Base-by-base conservation (phyloP, 371 early-diverging fungal genomes). In the Nematocida parisii region DNA sequence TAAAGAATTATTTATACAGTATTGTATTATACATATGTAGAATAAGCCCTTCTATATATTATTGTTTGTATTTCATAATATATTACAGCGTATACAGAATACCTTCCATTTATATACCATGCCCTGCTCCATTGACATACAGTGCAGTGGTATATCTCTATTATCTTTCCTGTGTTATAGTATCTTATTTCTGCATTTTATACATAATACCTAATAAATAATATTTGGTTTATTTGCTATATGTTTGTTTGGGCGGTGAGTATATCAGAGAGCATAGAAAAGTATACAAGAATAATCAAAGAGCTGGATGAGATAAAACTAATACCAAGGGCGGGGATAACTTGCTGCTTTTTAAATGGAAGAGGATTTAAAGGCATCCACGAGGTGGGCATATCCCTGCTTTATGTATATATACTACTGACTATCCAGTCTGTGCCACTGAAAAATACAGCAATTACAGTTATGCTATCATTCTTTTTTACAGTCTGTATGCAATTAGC, bases 191-290 rank as follows among this genome's bases (percentile, higher is more conserved):
- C 33, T 33, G 33, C 52, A 13, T 50, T 50, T 50, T 50, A 50
- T 50, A 50, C 52, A 9, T 50, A 50, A 50, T 50, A 58, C 22
- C 11, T 7, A n/a, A 58, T 58, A 58, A 58, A 58, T 58, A 58
- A 58, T 58, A 58, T 72, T 45, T 55, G 45, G 24, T 56, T 68
- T 46, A 52, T 70, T 74, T 55, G 44, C 42, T 9, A n/a, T 42
- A 74, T 74, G 74, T 74, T 66, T 74, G 66, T 66, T 66, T 74
- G 24, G 15, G 18, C 57, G 5, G 7, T 11, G 33, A 50, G 52
- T n/a, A 61, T 18, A 72, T 18, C 44, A 54, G 20, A 71, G 39
- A 57, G 40, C 39, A 18, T 71, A 6, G 20, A 42, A 71, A n/a
- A 56, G 9, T 22, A 11, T 6, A 6, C 5, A 46, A 40, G 39